These are phyloP conservation scores for Suillus fuscotomentosus DNA, from an alignment of 768 basidiomycete genomes.

Conservation along the genomic window DNA sequence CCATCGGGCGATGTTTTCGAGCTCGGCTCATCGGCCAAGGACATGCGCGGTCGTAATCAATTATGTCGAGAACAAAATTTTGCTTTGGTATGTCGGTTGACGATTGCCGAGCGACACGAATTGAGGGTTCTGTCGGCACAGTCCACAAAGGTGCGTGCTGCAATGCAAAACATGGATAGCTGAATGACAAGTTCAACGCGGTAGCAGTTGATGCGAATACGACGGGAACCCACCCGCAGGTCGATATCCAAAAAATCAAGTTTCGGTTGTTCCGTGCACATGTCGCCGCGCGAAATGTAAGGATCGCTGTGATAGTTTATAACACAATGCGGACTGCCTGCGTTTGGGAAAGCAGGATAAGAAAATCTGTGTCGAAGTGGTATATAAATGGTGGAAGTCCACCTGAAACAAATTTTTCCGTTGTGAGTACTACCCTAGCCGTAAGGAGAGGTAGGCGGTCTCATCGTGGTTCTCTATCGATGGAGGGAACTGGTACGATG, in stretches of 20 bases:
- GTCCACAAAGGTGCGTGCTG: constrained; percentile 17
- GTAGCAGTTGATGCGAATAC: neutral
- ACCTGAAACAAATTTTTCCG: constrained; percentile 28
- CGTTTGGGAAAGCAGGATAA: constrained; percentile 47
- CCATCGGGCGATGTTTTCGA: neutral
- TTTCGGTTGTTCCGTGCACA: constrained; percentile 1
- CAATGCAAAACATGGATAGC: constrained; percentile 12
- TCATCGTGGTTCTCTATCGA: neutral
- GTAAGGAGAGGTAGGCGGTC: constrained; percentile 8
- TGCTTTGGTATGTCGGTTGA: neutral
- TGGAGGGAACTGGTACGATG: too few relatives aligned
- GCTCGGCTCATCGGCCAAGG: neutral
- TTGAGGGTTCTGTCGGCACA: constrained; percentile 9
- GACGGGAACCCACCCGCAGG: constrained; percentile 10
- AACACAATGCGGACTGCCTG: constrained; percentile 42
- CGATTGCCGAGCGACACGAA: constrained; percentile 9
- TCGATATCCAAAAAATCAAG: constrained; percentile 8
- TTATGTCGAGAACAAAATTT: constrained; percentile 32
- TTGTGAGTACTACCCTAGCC: constrained; percentile 25
- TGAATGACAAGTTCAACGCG: neutral
- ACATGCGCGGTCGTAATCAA: constrained; percentile 33
- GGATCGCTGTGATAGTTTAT: constrained; percentile 42
- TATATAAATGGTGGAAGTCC: constrained; percentile 35
- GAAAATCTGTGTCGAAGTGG: constrained; percentile 46
- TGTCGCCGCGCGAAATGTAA: constrained; percentile 37